These are phyloP conservation scores for Solanum hybrid DNA, from an alignment of 305 asterid species.

Conservation along the genomic window DNA sequence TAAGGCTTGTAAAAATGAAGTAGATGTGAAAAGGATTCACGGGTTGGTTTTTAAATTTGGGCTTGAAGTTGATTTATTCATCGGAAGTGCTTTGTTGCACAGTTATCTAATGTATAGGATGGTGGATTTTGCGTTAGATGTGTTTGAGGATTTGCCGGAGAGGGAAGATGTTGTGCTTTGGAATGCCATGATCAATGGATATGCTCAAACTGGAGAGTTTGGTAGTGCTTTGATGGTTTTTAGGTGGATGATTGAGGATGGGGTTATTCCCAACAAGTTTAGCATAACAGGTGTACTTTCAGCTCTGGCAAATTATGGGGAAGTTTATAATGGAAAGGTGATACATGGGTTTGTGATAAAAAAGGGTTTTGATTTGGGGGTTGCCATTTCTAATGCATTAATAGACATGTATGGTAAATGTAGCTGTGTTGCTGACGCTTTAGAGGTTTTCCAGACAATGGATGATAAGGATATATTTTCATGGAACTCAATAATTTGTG, in stretches of 20 bases:
- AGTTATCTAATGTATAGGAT: slow-evolving; percentile 41
- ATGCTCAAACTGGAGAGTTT: slow-evolving; percentile 45
- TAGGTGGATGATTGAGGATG: slow-evolving; percentile 40
- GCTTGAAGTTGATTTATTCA: slow-evolving; percentile 47
- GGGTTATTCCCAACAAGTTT: slow-evolving; percentile 40
- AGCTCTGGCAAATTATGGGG: slow-evolving; percentile 47
- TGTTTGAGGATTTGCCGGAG: slow-evolving; percentile 58
- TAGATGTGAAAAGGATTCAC: slow-evolving; percentile 40
- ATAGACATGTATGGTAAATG: slow-evolving; percentile 90
- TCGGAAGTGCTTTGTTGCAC: slow-evolving; percentile 68
- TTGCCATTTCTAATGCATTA: slow-evolving; percentile 52
- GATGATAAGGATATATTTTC: slow-evolving; percentile 64
- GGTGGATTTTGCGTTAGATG: slow-evolving; percentile 40
- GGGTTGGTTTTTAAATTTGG: slow-evolving; percentile 47
- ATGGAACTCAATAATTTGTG: slow-evolving; percentile 75
- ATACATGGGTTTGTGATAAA: slow-evolving; percentile 52
- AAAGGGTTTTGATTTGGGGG: slow-evolving; percentile 35
- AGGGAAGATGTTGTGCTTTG: slow-evolving; percentile 60
- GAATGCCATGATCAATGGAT: slow-evolving; percentile 84
- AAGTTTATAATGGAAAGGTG: slow-evolving; percentile 37
- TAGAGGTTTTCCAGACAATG: slow-evolving; percentile 31
- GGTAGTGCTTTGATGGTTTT: slow-evolving; percentile 34
- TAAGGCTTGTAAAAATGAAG: slow-evolving; percentile 42
- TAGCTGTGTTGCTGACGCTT: slow-evolving; percentile 37
- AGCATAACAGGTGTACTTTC: slow-evolving; percentile 61